These are phyloP conservation scores for Colletotrichum falcatum DNA, from an alignment of 2,329 filamentous ascomycete genomes.

Conservation along the genomic window DNA sequence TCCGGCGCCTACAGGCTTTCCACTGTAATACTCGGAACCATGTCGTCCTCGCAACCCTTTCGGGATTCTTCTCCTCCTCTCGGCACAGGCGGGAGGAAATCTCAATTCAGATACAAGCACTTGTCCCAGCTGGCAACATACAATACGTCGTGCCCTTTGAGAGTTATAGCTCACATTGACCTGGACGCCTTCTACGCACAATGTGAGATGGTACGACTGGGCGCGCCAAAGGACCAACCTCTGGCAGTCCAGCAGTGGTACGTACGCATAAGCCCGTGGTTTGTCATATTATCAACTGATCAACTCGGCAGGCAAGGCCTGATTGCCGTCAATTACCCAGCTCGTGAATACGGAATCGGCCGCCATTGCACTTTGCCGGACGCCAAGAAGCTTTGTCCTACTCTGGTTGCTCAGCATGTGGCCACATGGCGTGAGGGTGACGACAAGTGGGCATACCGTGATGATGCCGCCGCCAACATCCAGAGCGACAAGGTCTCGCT, in stretches of 20 bases:
- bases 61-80: conserved; percentile 36
- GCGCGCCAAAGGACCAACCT: conserved; percentile 78
- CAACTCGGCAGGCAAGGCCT: conserved; percentile 77
- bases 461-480: conserved; percentile 83
- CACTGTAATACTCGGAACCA: conserved; percentile 17
- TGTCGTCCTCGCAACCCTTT: conserved; percentile 40
- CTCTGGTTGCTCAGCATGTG: conserved; percentile 89
- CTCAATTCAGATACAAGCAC: conserved; percentile 87
- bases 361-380: conserved; percentile 84
- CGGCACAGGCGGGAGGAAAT: conserved; percentile 52
- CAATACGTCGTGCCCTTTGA: conserved; percentile 79
- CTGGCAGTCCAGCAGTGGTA: conserved; percentile 95
- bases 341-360: conserved; percentile 81
- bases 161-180: conserved; percentile 91
- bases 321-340: conserved; percentile 96
- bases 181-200: conserved; percentile 98
- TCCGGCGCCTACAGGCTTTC: conserved; percentile 1
- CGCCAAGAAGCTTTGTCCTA: conserved; percentile 87
- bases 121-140: conserved; percentile 80
- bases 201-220: conserved; percentile 91
- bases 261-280: conserved; percentile 33
- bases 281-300: conserved; percentile 7
- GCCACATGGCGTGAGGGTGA: conserved; percentile 95
- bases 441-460: conserved; percentile 89
- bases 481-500: conserved; percentile 92